phyloP scores from a whole-genome alignment of 2,329 filamentous ascomycete genomes.

The Talaromyces sp. region DNA sequence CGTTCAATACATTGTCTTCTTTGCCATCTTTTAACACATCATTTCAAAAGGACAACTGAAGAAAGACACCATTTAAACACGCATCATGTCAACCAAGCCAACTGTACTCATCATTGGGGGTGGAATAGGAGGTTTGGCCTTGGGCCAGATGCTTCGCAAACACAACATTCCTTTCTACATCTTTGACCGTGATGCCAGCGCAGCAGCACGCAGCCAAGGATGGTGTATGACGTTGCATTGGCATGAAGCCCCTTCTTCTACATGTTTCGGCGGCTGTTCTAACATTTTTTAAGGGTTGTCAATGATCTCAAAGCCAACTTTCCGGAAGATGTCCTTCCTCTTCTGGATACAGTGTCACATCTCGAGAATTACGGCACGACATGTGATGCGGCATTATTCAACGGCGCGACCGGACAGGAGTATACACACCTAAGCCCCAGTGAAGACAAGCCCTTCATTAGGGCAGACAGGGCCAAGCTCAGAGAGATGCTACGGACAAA shows the following conservation, averaged over 20 bases:
- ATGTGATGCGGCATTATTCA: not conserved
- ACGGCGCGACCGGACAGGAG: not conserved
- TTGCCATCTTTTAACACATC: not conserved
- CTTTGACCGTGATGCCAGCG: conserved; percentile 8
- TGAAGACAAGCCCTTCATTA: not conserved
- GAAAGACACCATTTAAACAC: not conserved
- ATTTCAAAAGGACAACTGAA: not conserved
- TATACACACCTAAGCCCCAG: not conserved
- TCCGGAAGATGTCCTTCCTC: not conserved
- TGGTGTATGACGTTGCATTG: conserved; percentile 11
- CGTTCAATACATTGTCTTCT: not conserved
- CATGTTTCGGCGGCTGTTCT: not conserved
- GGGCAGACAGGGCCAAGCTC: not conserved
- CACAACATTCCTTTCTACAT: conserved; percentile 4
- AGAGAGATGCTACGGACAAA: not conserved
- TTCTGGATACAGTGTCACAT: not conserved
- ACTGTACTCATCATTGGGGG: conserved; percentile 9
- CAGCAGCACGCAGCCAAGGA: conserved; percentile 3
- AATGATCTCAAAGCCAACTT: not conserved
- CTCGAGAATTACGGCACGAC: not conserved
- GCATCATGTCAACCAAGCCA: not conserved
- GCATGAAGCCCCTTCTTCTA: not conserved
- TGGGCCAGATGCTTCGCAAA: conserved; percentile 10
- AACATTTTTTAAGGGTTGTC: not conserved
- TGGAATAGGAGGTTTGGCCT: conserved; percentile 7